phyloP scores from a whole-genome alignment of 108 stramenopile species.

The Cyclotella baltica region DNA sequence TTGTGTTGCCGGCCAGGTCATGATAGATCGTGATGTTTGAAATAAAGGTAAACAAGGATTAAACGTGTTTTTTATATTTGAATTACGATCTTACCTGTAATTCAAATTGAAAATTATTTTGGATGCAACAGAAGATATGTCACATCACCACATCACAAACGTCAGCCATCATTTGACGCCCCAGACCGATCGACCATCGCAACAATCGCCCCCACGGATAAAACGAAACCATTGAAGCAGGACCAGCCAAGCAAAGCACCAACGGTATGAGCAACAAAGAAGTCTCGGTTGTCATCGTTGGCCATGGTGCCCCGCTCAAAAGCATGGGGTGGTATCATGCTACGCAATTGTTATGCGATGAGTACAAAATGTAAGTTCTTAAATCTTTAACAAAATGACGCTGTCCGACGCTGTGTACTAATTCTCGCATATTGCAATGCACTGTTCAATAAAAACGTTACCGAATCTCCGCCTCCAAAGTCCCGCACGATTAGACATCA shows the following conservation, averaged over 20 bases:
- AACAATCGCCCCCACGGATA: no score
- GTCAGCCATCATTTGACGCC: no score
- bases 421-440: not conserved
- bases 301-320: conserved; percentile 59
- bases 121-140: no score
- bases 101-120: no score
- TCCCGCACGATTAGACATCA: conserved; percentile 42
- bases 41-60: no score
- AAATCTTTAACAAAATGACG: not conserved
- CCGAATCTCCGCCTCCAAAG: conserved; percentile 1
- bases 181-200: no score
- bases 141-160: no score
- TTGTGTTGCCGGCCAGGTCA: no score
- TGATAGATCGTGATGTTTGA: no score
- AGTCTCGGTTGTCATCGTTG: conserved; percentile 57
- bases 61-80: no score
- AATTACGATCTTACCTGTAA: no score
- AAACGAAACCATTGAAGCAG: no score
- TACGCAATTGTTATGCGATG: conserved; percentile 71
- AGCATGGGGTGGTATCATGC: conserved; percentile 92
- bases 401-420: not conserved
- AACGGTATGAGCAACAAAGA: conserved; percentile 22
- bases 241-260: not conserved
- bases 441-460: not conserved
- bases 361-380: conserved; percentile 39